These are phyloP conservation scores for Orbilia ellipsospora DNA, from an alignment of 2,329 filamentous ascomycete species.

Conservation along the genomic window DNA sequence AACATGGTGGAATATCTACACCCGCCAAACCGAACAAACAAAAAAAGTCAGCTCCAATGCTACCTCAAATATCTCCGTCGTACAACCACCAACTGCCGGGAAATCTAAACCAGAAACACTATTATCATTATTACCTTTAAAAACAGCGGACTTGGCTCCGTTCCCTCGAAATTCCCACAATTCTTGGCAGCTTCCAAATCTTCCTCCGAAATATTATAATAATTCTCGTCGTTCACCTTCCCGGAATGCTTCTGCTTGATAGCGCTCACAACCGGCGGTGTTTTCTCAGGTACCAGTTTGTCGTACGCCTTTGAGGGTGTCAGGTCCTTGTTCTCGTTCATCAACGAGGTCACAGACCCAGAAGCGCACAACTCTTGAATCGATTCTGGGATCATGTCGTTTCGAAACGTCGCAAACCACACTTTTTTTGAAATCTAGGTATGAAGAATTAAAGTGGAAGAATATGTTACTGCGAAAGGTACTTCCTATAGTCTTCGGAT, in stretches of 20 bases:
- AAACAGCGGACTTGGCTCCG: constrained; percentile 75
- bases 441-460: no score
- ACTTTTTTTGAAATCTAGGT: no score
- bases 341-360: constrained; percentile 38
- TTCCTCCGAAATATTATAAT: constrained; percentile 59
- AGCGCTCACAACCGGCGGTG: constrained; percentile 17
- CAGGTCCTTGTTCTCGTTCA: constrained; percentile 33
- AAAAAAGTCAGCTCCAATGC: background rate
- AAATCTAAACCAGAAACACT: background rate
- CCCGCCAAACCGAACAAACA: background rate
- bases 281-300: constrained; percentile 26
- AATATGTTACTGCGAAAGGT: no score
- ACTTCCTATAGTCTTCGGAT: background rate
- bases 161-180: constrained; percentile 76
- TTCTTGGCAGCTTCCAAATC: constrained; percentile 68
- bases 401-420: background rate
- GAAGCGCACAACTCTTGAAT: constrained; percentile 25
- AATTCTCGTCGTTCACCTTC: constrained; percentile 28
- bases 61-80: no score
- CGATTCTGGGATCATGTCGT: constrained; percentile 32
- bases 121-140: constrained; percentile 65
- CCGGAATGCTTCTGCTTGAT: constrained; percentile 40
- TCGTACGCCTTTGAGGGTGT: constrained; percentile 45
- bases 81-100: no score
- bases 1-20: constrained; percentile 73